Conservation (phyloP, 495 filamentous ascomycete genomes). For the Baudoinia panamericana region DNA sequence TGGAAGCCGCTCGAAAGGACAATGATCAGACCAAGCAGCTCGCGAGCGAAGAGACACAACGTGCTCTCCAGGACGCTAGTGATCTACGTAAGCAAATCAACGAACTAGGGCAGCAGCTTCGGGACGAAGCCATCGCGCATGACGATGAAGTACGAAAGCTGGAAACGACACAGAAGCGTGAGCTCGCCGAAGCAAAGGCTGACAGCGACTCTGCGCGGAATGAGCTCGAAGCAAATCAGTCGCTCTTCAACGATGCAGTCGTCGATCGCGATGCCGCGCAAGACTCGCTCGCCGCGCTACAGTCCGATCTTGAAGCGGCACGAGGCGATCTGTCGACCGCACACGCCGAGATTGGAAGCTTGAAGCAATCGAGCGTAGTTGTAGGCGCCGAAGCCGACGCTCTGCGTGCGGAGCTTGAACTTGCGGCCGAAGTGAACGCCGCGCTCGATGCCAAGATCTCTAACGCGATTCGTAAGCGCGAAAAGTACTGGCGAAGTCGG, state of each 20-base stretch:
- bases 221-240: conserved; percentile 7
- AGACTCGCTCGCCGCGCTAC: conserved; percentile 7
- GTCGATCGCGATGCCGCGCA: conserved; percentile 15
- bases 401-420: background rate
- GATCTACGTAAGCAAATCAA: conserved; percentile 3
- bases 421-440: background rate
- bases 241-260: conserved; percentile 6
- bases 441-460: conserved; percentile 9
- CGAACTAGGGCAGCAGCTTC: conserved; percentile 11
- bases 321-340: conserved; percentile 1
- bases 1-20: background rate
- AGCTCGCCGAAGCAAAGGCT: background rate
- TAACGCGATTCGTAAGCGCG: conserved; percentile 2
- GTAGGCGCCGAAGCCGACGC: background rate
- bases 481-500: conserved; percentile 4
- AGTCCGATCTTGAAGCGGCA: conserved; percentile 1
- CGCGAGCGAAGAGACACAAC: background rate
- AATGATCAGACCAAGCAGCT: background rate
- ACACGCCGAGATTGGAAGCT: background rate
- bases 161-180: background rate
- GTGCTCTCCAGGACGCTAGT: background rate
- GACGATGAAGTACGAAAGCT: conserved; percentile 4
- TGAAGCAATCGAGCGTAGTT: background rate
- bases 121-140: conserved; percentile 1
- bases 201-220: conserved; percentile 1